Percentiles rank a stretch among this genome's conserved stretches.
Evolutionary conservation across 2,329 filamentous ascomycete species (phyloP).

Genomic region (Phoma sp.): DNA sequence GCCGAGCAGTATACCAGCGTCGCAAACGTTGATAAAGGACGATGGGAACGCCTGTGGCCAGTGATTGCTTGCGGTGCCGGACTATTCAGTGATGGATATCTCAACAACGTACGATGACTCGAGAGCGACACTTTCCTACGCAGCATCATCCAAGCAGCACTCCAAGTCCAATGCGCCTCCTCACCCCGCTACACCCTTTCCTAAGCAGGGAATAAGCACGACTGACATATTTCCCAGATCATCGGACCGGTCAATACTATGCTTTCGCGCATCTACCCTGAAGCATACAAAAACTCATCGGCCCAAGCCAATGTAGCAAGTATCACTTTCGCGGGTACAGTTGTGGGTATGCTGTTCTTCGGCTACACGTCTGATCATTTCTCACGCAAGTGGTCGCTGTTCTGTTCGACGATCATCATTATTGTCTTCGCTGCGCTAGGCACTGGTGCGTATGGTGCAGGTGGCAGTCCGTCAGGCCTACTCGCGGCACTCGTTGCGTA

Average conservation of each 20-base stretch:
- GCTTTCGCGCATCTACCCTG: conserved; percentile 71
- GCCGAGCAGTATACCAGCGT: conserved; percentile 4
- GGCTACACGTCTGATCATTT: conserved; percentile 84
- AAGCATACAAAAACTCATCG: conserved; percentile 71
- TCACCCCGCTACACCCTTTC: background rate
- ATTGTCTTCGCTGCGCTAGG: conserved; percentile 84
- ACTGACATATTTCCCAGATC: conserved; percentile 60
- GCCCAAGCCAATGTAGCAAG: conserved; percentile 78
- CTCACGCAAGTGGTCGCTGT: conserved; percentile 82
- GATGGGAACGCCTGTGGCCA: conserved; percentile 66
- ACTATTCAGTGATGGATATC: conserved; percentile 89
- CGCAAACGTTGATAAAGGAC: conserved; percentile 40
- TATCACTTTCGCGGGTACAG: conserved; percentile 87
- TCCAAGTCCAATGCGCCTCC: conserved; percentile 7
- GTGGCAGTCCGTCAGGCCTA: conserved; percentile 72
- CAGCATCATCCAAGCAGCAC: conserved; percentile 3
- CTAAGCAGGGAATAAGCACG: conserved; percentile 1
- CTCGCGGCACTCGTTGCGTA: conserved; percentile 82
- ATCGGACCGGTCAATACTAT: conserved; percentile 89
- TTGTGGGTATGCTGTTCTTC: conserved; percentile 81
- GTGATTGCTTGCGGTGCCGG: conserved; percentile 89
- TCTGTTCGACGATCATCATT: conserved; percentile 82
- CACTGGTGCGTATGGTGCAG: conserved; percentile 77
- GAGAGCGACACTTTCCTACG: conserved; percentile 14
- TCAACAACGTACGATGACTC: conserved; percentile 73